Evolutionary conservation across 805 yeast genomes (phyloP), one percentile per base, ranked within the genome.

Genomic region (Clavispora santaluciae): DNA sequence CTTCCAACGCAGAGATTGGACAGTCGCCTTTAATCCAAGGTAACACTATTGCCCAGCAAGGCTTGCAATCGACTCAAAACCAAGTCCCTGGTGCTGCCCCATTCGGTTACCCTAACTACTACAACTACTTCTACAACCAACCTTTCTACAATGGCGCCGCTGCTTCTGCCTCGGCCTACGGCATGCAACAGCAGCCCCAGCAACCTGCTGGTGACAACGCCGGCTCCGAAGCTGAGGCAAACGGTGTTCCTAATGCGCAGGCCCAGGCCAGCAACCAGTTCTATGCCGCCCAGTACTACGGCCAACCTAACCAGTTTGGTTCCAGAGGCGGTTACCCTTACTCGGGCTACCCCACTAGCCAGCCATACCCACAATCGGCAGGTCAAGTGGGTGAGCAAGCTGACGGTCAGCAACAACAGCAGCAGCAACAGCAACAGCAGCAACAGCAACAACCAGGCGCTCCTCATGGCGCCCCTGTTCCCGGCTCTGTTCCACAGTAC

Each of bases 61-160:
- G 54, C 6, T 49, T 49, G 45, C 62, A 58, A 38, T 55, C 48
- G 38, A 55, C 55, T 49, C 54, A 59, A 42, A 67, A 61, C 53
- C 54, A 49, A 42, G 57, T 61, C 17, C 72, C 70, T 36, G 58
- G 61, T 49, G 59, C 59, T 36, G 55, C 55, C 2, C 71, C 71
- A 39, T 68, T 61, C 46, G 72, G 64, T 22, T 68, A 68, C 57
- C 73, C 73, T 35, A 49, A 50, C 55, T 64, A 64, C 55, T 67
- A 68, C 58, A 58, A 64, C 57, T 56, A 67, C 55, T 68, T 64
- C 55, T 65, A 64, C 53, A 63, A 60, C 51, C 62, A 61, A 16
- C 73, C 72, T 46, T 68, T 60, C 53, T 69, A 66, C 49, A 66
- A 63, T 22, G 54, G 57, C 21, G 52, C 59, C 44, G 63, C 59